Base-by-base conservation (phyloP, 306 rosid genomes). In the Castanospermum australe region DNA sequence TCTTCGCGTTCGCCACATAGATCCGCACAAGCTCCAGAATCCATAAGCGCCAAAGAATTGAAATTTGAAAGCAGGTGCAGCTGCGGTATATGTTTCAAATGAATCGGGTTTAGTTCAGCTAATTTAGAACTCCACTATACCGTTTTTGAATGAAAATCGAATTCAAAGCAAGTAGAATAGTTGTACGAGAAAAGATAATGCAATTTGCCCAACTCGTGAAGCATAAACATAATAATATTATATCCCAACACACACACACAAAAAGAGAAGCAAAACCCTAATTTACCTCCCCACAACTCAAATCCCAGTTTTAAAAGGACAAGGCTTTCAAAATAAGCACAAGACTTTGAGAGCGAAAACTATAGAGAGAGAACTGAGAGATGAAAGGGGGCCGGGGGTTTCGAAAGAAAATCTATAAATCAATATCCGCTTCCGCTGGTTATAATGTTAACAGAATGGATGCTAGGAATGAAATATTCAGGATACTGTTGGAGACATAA, bases 21-120 rank as follows among this genome's bases (percentile, higher is more conserved):
- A 67, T 77, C 74, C 71, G 66, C 42, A 71, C 79, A 42, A 76
- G 52, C 80, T 80, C 74, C 84, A 71, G 85, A 73, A 80, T 85
- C 89, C 96, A 89, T 91, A 20, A 32, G 21, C 12, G 21, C 13
- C 17, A 21, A 24, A 8, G 63, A 75, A 8, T 5, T 39, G 24
- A 44, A 42, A 39, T 45, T 8, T 39, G 17, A 44, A 42, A 39
- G 47, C 39, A 15, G 62, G n/a, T 44, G 50, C 6, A 12, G 61
- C 45, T 48, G 33, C 24, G 4, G 41, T 10, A 60, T 2, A 30
- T 30, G 30, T 20, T 56, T 25, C 11, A 56, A 56, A 24, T 20
- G 61, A 51, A 22, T 8, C 9, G 4, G 20, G 61, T 54, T 54
- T 11, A 39, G 45, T 39, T 39, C 45, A 39, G 45, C 45, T 39